Conservation (phyloP, 2,329 filamentous ascomycete species). For the Pseudogymnoascus sp. region DNA sequence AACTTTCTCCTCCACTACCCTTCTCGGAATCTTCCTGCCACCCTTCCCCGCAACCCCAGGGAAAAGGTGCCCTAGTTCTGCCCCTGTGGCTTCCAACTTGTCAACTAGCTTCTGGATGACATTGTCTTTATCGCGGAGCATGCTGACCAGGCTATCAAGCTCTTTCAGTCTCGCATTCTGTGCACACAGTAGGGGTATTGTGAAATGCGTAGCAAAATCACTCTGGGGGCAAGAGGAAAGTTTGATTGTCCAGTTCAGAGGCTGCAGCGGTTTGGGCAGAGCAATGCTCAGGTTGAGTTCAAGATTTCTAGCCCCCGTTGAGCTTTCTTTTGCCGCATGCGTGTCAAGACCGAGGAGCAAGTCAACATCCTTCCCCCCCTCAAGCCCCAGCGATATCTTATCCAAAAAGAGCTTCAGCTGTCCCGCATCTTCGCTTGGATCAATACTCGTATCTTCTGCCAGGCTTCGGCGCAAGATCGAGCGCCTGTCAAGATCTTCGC, state of each 20-base stretch:
- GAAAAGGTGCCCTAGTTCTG: conserved; percentile 43
- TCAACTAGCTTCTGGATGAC: conserved; percentile 47
- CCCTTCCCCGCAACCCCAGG: conserved; percentile 32
- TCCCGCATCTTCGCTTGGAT: conserved; percentile 59
- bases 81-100: conserved; percentile 42
- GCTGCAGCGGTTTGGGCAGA: conserved; percentile 53
- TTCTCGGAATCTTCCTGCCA: conserved; percentile 33
- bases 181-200: conserved; percentile 39
- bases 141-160: conserved; percentile 35
- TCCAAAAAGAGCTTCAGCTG: conserved; percentile 61
- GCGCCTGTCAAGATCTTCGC: conserved; percentile 53
- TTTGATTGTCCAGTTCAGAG: conserved; percentile 57
- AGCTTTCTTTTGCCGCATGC: conserved; percentile 32
- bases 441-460: conserved; percentile 59
- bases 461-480: conserved; percentile 55
- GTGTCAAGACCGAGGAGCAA: conserved; percentile 35
- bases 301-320: conserved; percentile 29
- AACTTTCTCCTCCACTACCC: conserved; percentile 30
- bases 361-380: conserved; percentile 34
- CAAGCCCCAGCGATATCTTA: conserved; percentile 47
- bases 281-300: conserved; percentile 48
- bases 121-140: conserved; percentile 44
- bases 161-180: conserved; percentile 37
- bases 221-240: conserved; percentile 35
- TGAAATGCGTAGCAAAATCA: conserved; percentile 37